These are phyloP conservation scores for Verticillium nubilum DNA, from an alignment of 2,329 filamentous ascomycete species.

Conservation along the genomic window DNA sequence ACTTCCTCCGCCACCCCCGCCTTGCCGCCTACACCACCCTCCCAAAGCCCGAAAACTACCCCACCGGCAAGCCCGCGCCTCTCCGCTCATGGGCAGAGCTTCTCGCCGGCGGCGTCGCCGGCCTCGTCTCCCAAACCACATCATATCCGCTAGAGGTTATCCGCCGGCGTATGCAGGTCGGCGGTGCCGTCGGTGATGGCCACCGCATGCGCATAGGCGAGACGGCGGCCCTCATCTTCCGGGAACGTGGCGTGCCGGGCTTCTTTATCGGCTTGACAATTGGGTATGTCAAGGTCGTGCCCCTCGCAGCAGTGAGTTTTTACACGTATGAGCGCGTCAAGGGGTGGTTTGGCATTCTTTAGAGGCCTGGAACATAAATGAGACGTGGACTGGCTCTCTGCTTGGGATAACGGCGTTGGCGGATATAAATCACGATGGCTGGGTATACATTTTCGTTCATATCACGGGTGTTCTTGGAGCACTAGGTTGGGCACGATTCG, in stretches of 20 bases:
- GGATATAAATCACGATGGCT: background rate
- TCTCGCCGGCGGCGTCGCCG: conserved; percentile 75
- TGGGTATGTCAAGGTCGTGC: conserved; percentile 90
- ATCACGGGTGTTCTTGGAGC: background rate
- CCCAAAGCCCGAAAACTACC: conserved; percentile 49
- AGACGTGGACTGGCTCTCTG: background rate
- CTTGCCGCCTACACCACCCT: conserved; percentile 72
- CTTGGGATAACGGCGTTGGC: background rate
- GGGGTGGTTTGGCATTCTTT: conserved; percentile 53
- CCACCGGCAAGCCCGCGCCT: conserved; percentile 59
- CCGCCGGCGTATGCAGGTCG: conserved; percentile 89
- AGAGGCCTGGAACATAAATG: background rate
- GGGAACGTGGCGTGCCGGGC: conserved; percentile 70
- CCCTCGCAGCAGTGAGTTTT: conserved; percentile 71
- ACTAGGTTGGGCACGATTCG: background rate
- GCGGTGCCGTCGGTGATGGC: conserved; percentile 88
- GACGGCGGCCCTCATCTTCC: conserved; percentile 68
- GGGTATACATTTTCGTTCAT: background rate
- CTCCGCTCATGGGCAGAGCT: conserved; percentile 85
- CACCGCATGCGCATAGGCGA: conserved; percentile 72
- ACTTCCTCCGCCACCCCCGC: conserved; percentile 66
- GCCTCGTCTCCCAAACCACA: conserved; percentile 82
- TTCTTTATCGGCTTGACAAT: conserved; percentile 94
- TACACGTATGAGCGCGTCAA: conserved; percentile 63
- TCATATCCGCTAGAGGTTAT: conserved; percentile 95